phyloP scores from a whole-genome alignment of 257 asterid genomes.

The Craterostigma plantagineum region DNA sequence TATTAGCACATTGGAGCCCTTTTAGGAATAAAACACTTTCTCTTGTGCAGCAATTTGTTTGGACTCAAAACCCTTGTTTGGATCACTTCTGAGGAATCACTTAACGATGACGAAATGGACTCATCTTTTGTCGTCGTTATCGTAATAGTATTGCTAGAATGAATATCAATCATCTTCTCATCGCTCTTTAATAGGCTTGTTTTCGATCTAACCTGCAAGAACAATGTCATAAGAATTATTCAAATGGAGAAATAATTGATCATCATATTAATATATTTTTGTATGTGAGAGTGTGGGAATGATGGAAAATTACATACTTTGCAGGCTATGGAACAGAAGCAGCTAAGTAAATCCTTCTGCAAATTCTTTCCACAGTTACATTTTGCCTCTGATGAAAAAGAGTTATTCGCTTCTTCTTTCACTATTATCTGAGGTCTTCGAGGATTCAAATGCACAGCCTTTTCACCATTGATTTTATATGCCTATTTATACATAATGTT shows the following conservation, averaged over 20 bases:
- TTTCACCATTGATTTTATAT: constrained; percentile 61
- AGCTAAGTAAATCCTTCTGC: constrained; percentile 42
- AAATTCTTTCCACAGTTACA: constrained; percentile 49
- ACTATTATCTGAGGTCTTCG: constrained; percentile 33
- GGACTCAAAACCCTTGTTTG: constrained; percentile 32
- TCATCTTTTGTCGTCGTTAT: no score
- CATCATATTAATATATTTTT: no score
- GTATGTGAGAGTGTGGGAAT: no score
- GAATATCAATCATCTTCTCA: no score
- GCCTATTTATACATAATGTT: constrained; percentile 27
- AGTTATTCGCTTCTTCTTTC: constrained; percentile 16
- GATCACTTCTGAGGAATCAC: constrained; percentile 19
- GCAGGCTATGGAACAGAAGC: constrained; percentile 73
- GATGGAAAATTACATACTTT: constrained; percentile 20
- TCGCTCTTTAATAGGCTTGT: no score
- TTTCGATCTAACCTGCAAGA: no score
- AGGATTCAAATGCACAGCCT: constrained; percentile 66
- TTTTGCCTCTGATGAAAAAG: constrained; percentile 18
- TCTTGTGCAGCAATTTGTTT: constrained; percentile 28
- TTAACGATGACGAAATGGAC: no score
- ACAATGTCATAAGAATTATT: no score
- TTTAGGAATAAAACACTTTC: constrained; percentile 34
- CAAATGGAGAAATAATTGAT: no score
- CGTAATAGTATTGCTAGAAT: no score
- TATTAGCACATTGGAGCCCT: constrained; percentile 43